phyloP scores from a whole-genome alignment of 441 rosid species.

The Adansonia grandidieri region DNA sequence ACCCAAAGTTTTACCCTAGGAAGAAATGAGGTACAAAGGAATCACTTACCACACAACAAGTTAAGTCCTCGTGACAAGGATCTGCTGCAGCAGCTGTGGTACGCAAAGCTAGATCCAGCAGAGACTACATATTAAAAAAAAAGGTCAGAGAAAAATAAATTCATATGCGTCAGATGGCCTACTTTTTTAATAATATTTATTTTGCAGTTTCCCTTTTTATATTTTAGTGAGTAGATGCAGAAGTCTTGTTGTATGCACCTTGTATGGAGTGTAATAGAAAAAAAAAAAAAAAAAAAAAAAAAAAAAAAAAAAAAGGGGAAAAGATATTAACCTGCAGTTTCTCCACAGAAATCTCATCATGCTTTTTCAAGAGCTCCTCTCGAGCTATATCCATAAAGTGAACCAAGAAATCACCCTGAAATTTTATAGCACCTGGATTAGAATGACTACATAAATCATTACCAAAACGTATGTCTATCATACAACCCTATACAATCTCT shows the following conservation, averaged over 20 bases:
- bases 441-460: conserved; percentile 22
- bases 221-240: conserved; percentile 3
- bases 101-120: conserved; percentile 96
- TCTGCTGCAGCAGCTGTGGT: conserved; percentile 96
- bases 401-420: conserved; percentile 96
- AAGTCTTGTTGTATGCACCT: conserved; percentile 23
- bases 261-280: conserved; percentile 12
- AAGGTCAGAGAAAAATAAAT: conserved; percentile 13
- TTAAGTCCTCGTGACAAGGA: conserved; percentile 95
- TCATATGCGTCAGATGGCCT: conserved; percentile 29
- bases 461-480: neutral
- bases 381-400: conserved; percentile 98
- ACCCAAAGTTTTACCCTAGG: conserved; percentile 13
- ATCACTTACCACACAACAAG: conserved; percentile 83
- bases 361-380: conserved; percentile 86
- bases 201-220: conserved; percentile 7
- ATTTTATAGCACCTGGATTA: conserved; percentile 24
- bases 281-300: conserved; percentile 20
- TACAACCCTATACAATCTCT: neutral
- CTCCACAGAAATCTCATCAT: conserved; percentile 83
- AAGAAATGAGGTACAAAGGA: conserved; percentile 20
- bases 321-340: conserved; percentile 73
- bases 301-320: neutral
- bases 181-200: conserved; percentile 12
- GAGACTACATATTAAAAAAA: conserved; percentile 55